These are phyloP conservation scores for Alopecurus myosuroides DNA, from an alignment of 176 grass and related monocot genomes.

Conservation along the genomic window DNA sequence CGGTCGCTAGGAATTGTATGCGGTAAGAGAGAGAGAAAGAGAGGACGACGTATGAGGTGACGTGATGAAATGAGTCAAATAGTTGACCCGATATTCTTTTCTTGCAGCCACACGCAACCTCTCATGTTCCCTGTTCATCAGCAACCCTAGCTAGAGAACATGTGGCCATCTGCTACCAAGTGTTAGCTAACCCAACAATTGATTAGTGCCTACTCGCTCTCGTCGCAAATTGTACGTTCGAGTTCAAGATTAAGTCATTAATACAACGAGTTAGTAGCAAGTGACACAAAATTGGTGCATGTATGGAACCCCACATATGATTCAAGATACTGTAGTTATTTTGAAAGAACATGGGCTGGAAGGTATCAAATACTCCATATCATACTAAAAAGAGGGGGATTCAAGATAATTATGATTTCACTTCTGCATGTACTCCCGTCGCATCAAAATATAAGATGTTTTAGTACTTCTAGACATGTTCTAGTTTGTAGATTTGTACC, in stretches of 20 bases:
- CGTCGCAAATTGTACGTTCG: neutral
- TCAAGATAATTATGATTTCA: too few species aligned
- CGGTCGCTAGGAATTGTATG: neutral
- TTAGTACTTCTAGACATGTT: too few species aligned
- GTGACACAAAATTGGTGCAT: neutral
- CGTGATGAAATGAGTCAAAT: slow-evolving; percentile 35
- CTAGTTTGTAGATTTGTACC: too few species aligned
- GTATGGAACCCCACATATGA: neutral
- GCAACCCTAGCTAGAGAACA: neutral
- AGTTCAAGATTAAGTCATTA: neutral
- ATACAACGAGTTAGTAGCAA: neutral
- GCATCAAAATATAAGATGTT: too few species aligned
- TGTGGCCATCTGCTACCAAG: neutral
- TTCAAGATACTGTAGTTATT: too few species aligned
- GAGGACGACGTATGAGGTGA: slow-evolving; percentile 23
- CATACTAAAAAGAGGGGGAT: too few species aligned
- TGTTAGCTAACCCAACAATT: neutral
- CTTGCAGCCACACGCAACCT: neutral
- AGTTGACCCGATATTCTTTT: slow-evolving; percentile 32
- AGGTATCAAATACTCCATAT: too few species aligned
- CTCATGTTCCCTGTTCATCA: slow-evolving; percentile 19
- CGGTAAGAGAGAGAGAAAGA: neutral
- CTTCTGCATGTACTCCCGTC: neutral
- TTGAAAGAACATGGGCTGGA: too few species aligned
- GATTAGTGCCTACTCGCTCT: neutral